A percentile compares a stretch with the other conserved stretches of the same genome.
These are phyloP conservation scores for Tulasnella sp. DNA, from an alignment of 768 basidiomycete genomes.

Conservation along the genomic window DNA sequence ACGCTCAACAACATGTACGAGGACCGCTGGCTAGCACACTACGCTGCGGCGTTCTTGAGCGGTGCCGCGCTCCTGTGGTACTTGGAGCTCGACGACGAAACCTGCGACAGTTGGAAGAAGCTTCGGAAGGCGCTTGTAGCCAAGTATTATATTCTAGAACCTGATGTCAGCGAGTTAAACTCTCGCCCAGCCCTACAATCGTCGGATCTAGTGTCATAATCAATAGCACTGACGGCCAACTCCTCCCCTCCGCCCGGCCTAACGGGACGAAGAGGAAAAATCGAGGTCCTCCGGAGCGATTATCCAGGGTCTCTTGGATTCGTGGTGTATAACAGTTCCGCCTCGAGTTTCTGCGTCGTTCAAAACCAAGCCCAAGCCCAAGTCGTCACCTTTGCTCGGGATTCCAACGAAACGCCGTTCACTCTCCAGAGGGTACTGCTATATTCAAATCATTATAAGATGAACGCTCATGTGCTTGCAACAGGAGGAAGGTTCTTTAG, in stretches of 20 bases:
- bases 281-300: background rate
- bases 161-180: no score
- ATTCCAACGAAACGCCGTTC: no score
- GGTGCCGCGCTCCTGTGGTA: background rate
- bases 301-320: background rate
- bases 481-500: no score
- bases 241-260: background rate
- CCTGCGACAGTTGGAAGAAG: background rate
- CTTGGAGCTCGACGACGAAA: background rate
- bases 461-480: no score
- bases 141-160: background rate
- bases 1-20: background rate
- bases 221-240: background rate
- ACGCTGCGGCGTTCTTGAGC: background rate
- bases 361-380: no score
- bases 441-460: no score
- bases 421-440: no score
- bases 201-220: background rate
- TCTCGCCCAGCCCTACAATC: background rate
- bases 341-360: background rate
- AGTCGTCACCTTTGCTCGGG: no score
- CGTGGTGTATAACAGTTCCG: background rate
- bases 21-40: background rate
- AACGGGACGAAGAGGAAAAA: background rate
- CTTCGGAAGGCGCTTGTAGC: background rate